Conservation (phyloP, 352 stramenopile genomes). For the Pythium dissotocum region DNA sequence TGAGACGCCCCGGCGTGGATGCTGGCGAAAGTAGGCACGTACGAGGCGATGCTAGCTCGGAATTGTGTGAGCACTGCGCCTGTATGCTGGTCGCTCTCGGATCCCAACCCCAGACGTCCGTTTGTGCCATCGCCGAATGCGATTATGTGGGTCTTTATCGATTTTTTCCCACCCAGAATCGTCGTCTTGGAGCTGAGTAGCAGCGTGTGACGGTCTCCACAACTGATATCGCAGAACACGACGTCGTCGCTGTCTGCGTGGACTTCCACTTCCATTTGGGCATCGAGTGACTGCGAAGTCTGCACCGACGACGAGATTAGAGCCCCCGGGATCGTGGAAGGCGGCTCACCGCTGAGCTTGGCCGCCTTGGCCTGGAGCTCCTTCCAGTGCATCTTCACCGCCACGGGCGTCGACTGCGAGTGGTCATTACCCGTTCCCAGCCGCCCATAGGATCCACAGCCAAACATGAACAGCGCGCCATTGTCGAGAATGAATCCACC, state of each 20-base stretch:
- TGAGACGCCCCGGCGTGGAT: conserved; percentile 52
- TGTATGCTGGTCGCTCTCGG: conserved; percentile 46
- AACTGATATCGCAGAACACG: conserved; percentile 64
- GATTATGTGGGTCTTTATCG: conserved; percentile 46
- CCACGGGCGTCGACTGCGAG: conserved; percentile 28
- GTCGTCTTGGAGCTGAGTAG: conserved; percentile 28
- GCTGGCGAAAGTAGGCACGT: conserved; percentile 38
- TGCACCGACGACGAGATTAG: not conserved
- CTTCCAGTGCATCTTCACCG: conserved; percentile 44
- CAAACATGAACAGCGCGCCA: conserved; percentile 70
- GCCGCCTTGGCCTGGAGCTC: conserved; percentile 26
- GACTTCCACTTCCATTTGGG: conserved; percentile 12
- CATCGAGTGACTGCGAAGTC: not conserved
- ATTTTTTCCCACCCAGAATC: not conserved
- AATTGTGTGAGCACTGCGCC: conserved; percentile 48
- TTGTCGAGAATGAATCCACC: conserved; percentile 62
- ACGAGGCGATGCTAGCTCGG: conserved; percentile 8
- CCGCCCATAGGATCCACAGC: conserved; percentile 57
- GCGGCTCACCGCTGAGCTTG: conserved; percentile 1
- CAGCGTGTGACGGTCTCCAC: conserved; percentile 69
- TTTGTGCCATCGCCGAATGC: conserved; percentile 74
- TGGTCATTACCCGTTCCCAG: conserved; percentile 43
- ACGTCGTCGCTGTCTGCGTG: conserved; percentile 28
- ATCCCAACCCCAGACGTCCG: conserved; percentile 55
- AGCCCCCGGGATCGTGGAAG: conserved; percentile 18